Evolutionary conservation across 83 land plant genomes (phyloP).

Genomic region (Picea mariana): DNA sequence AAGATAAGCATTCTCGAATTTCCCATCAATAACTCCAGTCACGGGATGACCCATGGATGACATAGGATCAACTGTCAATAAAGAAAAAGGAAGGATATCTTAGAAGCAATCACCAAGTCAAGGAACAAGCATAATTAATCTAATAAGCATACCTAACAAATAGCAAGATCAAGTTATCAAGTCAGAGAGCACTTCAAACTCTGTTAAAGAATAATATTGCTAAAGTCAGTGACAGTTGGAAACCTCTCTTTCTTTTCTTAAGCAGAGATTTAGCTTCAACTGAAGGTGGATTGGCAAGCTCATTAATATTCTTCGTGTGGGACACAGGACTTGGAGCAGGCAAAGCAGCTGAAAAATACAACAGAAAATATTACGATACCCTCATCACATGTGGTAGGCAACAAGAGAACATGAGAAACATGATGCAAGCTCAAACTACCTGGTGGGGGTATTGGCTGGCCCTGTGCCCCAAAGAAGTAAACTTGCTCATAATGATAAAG

Average conservation of each 20-base stretch:
- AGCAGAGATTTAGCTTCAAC: background rate
- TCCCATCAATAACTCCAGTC: slow-evolving; percentile 69
- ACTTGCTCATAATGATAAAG: slow-evolving; percentile 71
- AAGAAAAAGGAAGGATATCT: background rate
- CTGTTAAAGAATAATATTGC: background rate
- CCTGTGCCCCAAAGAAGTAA: slow-evolving; percentile 50
- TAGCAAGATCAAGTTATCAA: background rate
- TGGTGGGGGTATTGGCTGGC: slow-evolving; percentile 36
- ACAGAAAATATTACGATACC: background rate
- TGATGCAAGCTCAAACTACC: slow-evolving; percentile 18
- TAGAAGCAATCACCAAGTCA: background rate
- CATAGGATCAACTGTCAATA: slow-evolving; percentile 31
- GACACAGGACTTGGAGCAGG: background rate
- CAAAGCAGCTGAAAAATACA: slow-evolving; percentile 1
- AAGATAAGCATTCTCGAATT: slow-evolving; percentile 74
- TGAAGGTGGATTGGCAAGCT: background rate
- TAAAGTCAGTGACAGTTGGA: background rate
- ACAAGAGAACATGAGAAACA: background rate
- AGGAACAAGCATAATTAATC: background rate
- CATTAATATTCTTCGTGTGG: background rate
- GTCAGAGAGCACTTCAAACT: background rate
- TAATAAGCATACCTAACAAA: background rate
- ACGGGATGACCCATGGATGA: slow-evolving; percentile 37
- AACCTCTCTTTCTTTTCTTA: slow-evolving; percentile 2
- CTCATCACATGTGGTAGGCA: background rate